Conservation (phyloP, 345 rosid species). For the Gossypium turneri region DNA sequence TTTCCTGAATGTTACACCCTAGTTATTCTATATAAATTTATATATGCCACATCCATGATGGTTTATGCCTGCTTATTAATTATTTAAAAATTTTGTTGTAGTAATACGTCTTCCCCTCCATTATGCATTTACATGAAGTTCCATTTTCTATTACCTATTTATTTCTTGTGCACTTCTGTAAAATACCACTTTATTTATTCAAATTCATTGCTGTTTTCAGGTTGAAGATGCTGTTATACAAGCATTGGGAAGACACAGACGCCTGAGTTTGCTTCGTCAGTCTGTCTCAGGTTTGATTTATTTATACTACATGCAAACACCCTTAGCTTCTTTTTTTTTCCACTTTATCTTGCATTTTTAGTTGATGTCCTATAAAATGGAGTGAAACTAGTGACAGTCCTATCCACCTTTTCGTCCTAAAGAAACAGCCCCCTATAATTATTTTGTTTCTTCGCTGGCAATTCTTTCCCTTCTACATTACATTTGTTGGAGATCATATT, state of each 20-base stretch:
- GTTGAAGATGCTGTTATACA: slow-evolving; percentile 88
- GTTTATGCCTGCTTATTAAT: background rate
- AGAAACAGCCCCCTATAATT: background rate
- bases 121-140: background rate
- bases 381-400: background rate
- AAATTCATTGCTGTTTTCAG: slow-evolving; percentile 31
- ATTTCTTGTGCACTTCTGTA: background rate
- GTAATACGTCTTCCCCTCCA: background rate
- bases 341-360: background rate
- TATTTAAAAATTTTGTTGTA: background rate
- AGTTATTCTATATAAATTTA: background rate
- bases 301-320: background rate
- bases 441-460: background rate
- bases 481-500: slow-evolving; percentile 1
- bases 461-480: background rate
- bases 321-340: background rate
- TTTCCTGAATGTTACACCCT: background rate
- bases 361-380: background rate
- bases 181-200: slow-evolving; percentile 4
- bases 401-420: background rate
- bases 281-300: slow-evolving; percentile 41
- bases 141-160: slow-evolving; percentile 6
- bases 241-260: slow-evolving; percentile 57
- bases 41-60: background rate
- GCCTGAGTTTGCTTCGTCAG: slow-evolving; percentile 51